These are phyloP conservation scores for Asterophora lycoperdoides DNA, from an alignment of 768 basidiomycete genomes.

Conservation along the genomic window DNA sequence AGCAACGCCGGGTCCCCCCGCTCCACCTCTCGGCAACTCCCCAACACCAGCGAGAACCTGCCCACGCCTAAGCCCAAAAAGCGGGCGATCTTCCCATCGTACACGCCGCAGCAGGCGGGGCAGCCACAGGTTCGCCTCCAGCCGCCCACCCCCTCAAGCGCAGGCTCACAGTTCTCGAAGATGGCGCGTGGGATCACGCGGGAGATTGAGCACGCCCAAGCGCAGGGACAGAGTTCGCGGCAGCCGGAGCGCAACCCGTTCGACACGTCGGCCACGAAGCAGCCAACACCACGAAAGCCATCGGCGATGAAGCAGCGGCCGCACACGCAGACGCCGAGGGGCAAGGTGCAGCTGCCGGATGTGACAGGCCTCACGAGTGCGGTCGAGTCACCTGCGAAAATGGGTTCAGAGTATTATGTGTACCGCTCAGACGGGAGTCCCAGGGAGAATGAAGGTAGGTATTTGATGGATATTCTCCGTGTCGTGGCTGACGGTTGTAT, in stretches of 20 bases:
- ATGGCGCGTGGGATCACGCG: conserved; percentile 52
- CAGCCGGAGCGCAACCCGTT: conserved; percentile 34
- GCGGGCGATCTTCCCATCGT: conserved; percentile 24
- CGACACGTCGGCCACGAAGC: conserved; percentile 19
- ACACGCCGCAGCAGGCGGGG: conserved; percentile 18
- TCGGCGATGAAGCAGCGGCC: conserved; percentile 14
- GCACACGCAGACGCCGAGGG: conserved; percentile 23
- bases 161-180: conserved; percentile 54
- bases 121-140: conserved; percentile 52
- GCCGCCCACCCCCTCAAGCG: conserved; percentile 57
- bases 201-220: conserved; percentile 40
- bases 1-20: conserved; percentile 32
- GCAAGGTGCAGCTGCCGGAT: conserved; percentile 65
- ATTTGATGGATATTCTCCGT: background rate
- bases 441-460: conserved; percentile 64
- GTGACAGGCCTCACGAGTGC: conserved; percentile 81
- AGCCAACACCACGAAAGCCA: conserved; percentile 13
- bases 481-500: background rate
- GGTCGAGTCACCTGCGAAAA: conserved; percentile 67
- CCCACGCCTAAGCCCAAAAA: conserved; percentile 33
- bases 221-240: conserved; percentile 10
- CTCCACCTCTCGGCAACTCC: conserved; percentile 14
- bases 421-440: conserved; percentile 44
- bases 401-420: conserved; percentile 44
- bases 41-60: conserved; percentile 7